Evolutionary conservation across 805 yeast genomes (phyloP).

Genomic region (Spathaspora sp.): DNA sequence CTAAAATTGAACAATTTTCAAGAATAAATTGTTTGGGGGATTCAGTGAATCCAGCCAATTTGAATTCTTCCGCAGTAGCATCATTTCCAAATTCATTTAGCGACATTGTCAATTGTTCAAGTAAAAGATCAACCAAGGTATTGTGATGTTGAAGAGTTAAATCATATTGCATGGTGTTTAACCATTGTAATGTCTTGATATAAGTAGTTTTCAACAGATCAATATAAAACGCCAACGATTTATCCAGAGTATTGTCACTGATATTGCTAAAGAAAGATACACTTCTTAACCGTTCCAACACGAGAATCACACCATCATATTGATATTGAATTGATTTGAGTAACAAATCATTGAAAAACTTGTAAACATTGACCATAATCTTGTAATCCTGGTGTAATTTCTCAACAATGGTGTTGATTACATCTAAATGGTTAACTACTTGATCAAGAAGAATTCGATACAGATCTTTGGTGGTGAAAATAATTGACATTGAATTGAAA

Average conservation of each 20-base stretch:
- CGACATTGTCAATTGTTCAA: constrained; percentile 35
- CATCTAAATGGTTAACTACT: constrained; percentile 35
- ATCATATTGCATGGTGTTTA: constrained; percentile 33
- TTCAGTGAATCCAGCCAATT: constrained; percentile 45
- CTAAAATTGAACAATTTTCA: constrained; percentile 44
- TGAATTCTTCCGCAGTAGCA: constrained; percentile 41
- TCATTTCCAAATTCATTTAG: constrained; percentile 41
- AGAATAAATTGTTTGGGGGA: constrained; percentile 41
- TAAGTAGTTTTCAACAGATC: constrained; percentile 29
- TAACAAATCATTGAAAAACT: constrained; percentile 43
- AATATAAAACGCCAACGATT: constrained; percentile 26
- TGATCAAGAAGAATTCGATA: constrained; percentile 35
- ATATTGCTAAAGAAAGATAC: constrained; percentile 44
- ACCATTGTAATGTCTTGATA: constrained; percentile 31
- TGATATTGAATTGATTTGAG: constrained; percentile 38
- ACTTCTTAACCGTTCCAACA: constrained; percentile 45
- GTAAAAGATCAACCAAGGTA: constrained; percentile 36
- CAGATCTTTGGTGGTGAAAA: constrained; percentile 35
- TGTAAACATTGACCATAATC: constrained; percentile 40
- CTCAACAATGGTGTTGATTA: constrained; percentile 39
- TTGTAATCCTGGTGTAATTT: constrained; percentile 44
- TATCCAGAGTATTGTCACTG: constrained; percentile 38
- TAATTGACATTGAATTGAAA: constrained; percentile 39
- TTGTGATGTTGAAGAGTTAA: constrained; percentile 36
- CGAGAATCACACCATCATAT: constrained; percentile 40